Conservation (phyloP, 305 asterid genomes). For the Fraxinus xanthoxyloides region DNA sequence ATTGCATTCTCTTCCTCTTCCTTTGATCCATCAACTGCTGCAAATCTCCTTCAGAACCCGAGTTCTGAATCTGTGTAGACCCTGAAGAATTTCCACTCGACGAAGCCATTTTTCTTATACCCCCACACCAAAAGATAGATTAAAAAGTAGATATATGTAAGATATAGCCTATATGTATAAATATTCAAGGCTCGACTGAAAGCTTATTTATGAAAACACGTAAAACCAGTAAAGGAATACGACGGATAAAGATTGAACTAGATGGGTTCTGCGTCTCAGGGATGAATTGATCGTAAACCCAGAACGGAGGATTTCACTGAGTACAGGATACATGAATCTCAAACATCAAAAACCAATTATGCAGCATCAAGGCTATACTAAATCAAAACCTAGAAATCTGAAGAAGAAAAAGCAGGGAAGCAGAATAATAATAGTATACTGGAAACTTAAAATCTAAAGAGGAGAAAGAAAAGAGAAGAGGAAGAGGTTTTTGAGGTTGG, state of each 20-base stretch:
- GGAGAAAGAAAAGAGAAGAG: conserved; percentile 24
- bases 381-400: conserved; percentile 9
- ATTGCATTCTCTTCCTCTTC: conserved; percentile 75
- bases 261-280: conserved; percentile 64
- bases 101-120: conserved; percentile 41
- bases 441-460: conserved; percentile 1
- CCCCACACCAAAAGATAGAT: background rate
- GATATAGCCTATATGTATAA: background rate
- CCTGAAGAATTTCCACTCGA: conserved; percentile 71
- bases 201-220: conserved; percentile 52
- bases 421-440: conserved; percentile 19
- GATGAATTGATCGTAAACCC: conserved; percentile 70
- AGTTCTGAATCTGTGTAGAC: conserved; percentile 41
- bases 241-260: conserved; percentile 90
- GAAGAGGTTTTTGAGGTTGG: conserved; percentile 48
- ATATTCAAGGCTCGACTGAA: background rate
- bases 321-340: conserved; percentile 71
- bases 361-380: conserved; percentile 33
- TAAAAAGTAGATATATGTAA: background rate
- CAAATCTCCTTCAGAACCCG: conserved; percentile 49
- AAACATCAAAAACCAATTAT: conserved; percentile 26
- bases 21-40: conserved; percentile 50
- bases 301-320: conserved; percentile 73
- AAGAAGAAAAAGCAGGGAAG: conserved; percentile 6
- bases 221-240: conserved; percentile 93